Evolutionary conservation across 257 asterid genomes (phyloP), one percentile per base, ranked within the genome.

Genomic region (Sherardia arvensis): DNA sequence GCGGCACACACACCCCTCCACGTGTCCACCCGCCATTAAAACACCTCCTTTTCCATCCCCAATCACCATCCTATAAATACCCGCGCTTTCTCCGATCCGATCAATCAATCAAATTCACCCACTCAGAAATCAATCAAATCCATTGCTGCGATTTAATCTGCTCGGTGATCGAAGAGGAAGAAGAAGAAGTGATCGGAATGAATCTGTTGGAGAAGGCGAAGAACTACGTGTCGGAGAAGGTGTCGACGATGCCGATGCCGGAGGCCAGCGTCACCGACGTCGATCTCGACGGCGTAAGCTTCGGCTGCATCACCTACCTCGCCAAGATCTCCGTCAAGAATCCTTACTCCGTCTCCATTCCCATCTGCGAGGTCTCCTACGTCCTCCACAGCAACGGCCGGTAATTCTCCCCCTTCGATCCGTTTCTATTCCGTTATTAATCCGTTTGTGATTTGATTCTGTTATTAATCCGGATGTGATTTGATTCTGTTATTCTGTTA

Each of bases 211-310:
- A 77, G 12, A 90, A 84, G 76, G 91, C 89, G 32, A 87, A 81
- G 83, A 66, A 73, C 36, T 86, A 53, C 25, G 82, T 85, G 1
- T 26, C 86, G 0, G 95, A 80, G 0, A 80, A 85, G 73, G 68
- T 85, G 64, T 69, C 72, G 2, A 55, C 66, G 14, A 33, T 85
- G 33, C 61, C 83, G 77, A 87, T 77, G 83, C 94, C 97, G 48
- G 94, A 87, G 73, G 95, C 92, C 0, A 40, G 66, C 28, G 68
- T 87, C 26, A 73, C 78, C n/a, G 95, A 87, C 73, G 86, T 90
- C 29, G 94, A 90, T 78, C 81, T 90, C 1, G 79, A 80, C 48
- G 78, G 80, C 23, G 76, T 90, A 11, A 74, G 80, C 69, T 66
- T 81, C 12, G 75, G 80, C 36, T 83, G 85, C 8, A 55, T 90